Evolutionary conservation across 441 rosid genomes (phyloP).

Genomic region (Jatropha multifida): DNA sequence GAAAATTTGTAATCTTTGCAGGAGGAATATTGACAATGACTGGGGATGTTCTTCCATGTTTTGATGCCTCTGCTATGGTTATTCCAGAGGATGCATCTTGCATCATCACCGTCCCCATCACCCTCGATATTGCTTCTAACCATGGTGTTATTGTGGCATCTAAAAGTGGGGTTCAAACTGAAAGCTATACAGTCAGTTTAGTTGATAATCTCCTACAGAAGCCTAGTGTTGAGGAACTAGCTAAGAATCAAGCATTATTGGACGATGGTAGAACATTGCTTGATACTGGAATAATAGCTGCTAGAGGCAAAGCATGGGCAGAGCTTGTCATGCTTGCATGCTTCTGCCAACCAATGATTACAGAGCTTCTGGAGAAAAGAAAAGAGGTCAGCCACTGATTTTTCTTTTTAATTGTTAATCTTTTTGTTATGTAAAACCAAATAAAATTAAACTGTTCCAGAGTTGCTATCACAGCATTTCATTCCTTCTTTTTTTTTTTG

Average conservation of each 20-base stretch:
- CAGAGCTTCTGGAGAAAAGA: conserved; percentile 55
- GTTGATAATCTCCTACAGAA: conserved; percentile 89
- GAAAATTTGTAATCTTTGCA: conserved; percentile 28
- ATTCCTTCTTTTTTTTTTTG: too few species aligned
- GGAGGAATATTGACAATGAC: conserved; percentile 96
- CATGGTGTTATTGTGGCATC: conserved; percentile 92
- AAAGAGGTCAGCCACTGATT: conserved; percentile 56
- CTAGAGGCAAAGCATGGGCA: conserved; percentile 89
- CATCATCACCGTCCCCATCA: conserved; percentile 87
- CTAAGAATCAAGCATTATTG: conserved; percentile 64
- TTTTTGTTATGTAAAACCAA: not conserved
- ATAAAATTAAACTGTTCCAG: not conserved
- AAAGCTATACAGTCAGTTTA: conserved; percentile 46
- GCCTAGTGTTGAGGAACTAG: conserved; percentile 71
- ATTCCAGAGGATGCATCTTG: conserved; percentile 81
- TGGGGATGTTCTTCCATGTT: conserved; percentile 97
- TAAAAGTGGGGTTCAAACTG: conserved; percentile 39
- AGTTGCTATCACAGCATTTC: not conserved
- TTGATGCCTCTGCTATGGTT: conserved; percentile 75
- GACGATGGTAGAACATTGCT: conserved; percentile 90
- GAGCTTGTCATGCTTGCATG: conserved; percentile 76
- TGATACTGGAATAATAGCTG: conserved; percentile 90
- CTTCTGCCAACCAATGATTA: conserved; percentile 69
- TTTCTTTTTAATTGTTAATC: conserved; percentile 15
- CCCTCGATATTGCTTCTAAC: conserved; percentile 92